These are phyloP conservation scores for Rhamnella rubrinervis DNA, from an alignment of 331 rosid genomes.

Conservation along the genomic window DNA sequence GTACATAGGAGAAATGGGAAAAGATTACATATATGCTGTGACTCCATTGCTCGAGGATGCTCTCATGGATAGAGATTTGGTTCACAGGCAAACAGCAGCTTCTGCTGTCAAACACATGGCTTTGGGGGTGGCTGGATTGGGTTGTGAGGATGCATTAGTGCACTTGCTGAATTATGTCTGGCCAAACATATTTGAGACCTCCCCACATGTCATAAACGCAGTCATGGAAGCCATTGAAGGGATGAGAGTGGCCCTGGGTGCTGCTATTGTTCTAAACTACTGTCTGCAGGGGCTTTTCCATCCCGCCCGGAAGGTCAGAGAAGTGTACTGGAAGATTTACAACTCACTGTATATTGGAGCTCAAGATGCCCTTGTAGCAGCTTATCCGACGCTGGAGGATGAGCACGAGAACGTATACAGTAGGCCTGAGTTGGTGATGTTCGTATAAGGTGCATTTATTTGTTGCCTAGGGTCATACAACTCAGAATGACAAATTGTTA, in stretches of 20 bases:
- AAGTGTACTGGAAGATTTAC: constrained; percentile 97
- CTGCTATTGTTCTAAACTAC: constrained; percentile 79
- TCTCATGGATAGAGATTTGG: constrained; percentile 92
- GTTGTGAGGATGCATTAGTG: constrained; percentile 83
- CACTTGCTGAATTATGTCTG: constrained; percentile 83
- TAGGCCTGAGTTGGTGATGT: constrained; percentile 82
- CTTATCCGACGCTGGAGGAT: constrained; percentile 82
- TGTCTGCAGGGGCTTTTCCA: constrained; percentile 96
- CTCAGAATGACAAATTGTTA: not conserved
- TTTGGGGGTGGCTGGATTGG: constrained; percentile 95
- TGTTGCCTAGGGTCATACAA: not conserved
- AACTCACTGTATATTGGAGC: constrained; percentile 87
- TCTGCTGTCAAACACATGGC: constrained; percentile 99
- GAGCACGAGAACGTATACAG: constrained; percentile 77
- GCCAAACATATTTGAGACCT: constrained; percentile 94
- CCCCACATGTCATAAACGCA: constrained; percentile 90
- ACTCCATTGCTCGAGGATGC: constrained; percentile 97
- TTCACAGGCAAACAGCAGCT: constrained; percentile 95
- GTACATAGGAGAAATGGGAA: constrained; percentile 99
- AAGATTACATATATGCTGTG: constrained; percentile 92
- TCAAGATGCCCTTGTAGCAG: constrained; percentile 95
- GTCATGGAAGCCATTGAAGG: constrained; percentile 98
- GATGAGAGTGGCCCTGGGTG: constrained; percentile 89
- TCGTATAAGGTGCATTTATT: constrained; percentile 39
- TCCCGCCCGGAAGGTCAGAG: constrained; percentile 96